Evolutionary conservation across 257 asterid species (phyloP), one percentile per base, ranked within the genome.

Genomic region (Catharanthus roseus): DNA sequence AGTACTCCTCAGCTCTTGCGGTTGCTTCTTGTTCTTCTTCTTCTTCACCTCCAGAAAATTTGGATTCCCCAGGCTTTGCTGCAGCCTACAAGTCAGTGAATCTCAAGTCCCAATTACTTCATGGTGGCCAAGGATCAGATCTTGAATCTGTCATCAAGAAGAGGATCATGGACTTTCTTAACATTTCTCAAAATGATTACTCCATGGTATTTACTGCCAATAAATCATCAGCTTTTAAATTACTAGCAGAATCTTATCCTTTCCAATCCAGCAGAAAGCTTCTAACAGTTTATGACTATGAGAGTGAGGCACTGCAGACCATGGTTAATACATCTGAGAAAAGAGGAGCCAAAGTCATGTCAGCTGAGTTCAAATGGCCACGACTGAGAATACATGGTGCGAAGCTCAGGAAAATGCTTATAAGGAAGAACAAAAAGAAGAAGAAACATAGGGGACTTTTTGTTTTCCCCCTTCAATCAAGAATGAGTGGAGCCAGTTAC

Each of bases 351-450:
- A 78, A 80, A 1, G 63, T 78, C 42, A 75, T 75, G 83, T 79
- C 89, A 45, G 97, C 96, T 0, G 97, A 88, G 77, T 93, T 93
- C 84, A 91, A 89, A 72, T 93, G 96, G 96, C 99, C 99, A 0
- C 78, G 99, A 53, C 72, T 93, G 55, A 85, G 97, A 72, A 72
- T 91, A 26, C 83, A 82, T 76, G 84, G 91, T 0, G 73, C 64
- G 1, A 82, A 79, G 60, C 85, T 93, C 42, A 80, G 79, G 77
- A 91, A 85, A 64, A 78, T 84, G 82, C 76, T 93, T 28, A 56
- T 56, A 38, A 74, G 82, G 70, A 86, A 87, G 76, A 87, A 74
- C 38, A 83, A 74, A n/a, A n/a, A n/a, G 72, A 80, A 79, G 80
- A 79, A 76, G 82, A 80, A 69, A 50, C 71, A 79, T 1, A 72